A percentile compares a stretch with the other conserved stretches of the same genome.
These are phyloP conservation scores for Cladorrhinum sp. DNA, from an alignment of 2,329 filamentous ascomycete species.

Conservation along the genomic window DNA sequence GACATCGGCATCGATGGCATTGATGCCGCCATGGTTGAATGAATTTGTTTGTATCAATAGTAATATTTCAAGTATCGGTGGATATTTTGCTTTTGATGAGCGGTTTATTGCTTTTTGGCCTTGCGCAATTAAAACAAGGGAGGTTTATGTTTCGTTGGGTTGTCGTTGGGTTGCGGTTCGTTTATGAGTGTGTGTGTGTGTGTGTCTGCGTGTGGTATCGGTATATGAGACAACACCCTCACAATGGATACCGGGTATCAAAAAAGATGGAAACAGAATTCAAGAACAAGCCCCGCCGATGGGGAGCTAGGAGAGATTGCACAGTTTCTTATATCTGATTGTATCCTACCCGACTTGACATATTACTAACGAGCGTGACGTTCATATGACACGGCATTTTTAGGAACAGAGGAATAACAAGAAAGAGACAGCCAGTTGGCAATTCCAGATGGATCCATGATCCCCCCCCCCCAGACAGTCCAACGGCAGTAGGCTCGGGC, in stretches of 20 bases:
- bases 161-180: not conserved
- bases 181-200: no score
- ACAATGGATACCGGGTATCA: not conserved
- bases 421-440: not conserved
- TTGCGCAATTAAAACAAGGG: not conserved
- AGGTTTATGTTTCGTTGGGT: not conserved
- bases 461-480: not conserved
- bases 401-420: not conserved
- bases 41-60: not conserved
- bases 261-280: constrained; percentile 1
- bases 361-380: not conserved
- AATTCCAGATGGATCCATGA: not conserved
- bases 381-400: not conserved
- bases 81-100: not conserved
- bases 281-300: constrained; percentile 7
- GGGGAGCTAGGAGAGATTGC: constrained; percentile 2
- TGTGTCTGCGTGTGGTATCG: not conserved
- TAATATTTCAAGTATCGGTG: not conserved
- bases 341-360: not conserved
- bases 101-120: not conserved
- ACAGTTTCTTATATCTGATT: constrained; percentile 2
- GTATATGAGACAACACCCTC: not conserved
- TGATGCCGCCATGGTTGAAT: constrained; percentile 28
- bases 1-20: constrained; percentile 30
- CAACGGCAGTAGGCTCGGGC: constrained; percentile 1